Evolutionary conservation across 2,329 filamentous ascomycete genomes (phyloP).

Genomic region (Myriosclerotinia duriaeana): DNA sequence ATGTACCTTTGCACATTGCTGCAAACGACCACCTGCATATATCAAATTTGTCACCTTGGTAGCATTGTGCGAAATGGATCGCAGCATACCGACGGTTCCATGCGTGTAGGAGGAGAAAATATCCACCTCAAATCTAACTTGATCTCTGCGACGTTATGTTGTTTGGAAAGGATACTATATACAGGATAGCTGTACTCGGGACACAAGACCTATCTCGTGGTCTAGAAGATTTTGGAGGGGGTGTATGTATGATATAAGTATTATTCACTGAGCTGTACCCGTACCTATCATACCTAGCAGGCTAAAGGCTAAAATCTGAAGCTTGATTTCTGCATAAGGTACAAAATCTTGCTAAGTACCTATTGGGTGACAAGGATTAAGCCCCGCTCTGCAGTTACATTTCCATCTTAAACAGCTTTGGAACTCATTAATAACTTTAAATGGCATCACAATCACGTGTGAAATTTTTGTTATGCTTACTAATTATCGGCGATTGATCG

Average conservation of each 20-base stretch:
- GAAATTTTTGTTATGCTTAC: background rate
- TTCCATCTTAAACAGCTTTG: background rate
- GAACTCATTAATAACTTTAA: no score
- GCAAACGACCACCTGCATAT: slow-evolving; percentile 16
- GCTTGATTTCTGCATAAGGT: background rate
- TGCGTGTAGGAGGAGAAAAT: slow-evolving; percentile 26
- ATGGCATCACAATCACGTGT: background rate
- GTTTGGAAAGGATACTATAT: background rate
- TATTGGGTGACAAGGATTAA: slow-evolving; percentile 1
- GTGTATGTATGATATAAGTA: background rate
- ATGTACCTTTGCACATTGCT: slow-evolving; percentile 27
- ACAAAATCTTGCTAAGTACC: slow-evolving; percentile 8
- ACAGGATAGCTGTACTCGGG: slow-evolving; percentile 4
- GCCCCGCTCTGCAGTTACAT: slow-evolving; percentile 6
- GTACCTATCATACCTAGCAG: background rate
- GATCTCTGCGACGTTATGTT: slow-evolving; percentile 12
- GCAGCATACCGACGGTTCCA: slow-evolving; percentile 42
- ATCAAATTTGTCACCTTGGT: slow-evolving; percentile 38
- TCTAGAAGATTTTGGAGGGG: background rate
- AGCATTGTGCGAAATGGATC: slow-evolving; percentile 40
- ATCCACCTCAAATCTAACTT: slow-evolving; percentile 11
- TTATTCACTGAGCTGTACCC: background rate
- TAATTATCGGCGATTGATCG: slow-evolving; percentile 5
- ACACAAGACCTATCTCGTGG: slow-evolving; percentile 2
- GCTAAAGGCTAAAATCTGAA: background rate